Base-by-base conservation (phyloP, 202 grass and related monocot species). In the Tripidium arundinaceum region DNA sequence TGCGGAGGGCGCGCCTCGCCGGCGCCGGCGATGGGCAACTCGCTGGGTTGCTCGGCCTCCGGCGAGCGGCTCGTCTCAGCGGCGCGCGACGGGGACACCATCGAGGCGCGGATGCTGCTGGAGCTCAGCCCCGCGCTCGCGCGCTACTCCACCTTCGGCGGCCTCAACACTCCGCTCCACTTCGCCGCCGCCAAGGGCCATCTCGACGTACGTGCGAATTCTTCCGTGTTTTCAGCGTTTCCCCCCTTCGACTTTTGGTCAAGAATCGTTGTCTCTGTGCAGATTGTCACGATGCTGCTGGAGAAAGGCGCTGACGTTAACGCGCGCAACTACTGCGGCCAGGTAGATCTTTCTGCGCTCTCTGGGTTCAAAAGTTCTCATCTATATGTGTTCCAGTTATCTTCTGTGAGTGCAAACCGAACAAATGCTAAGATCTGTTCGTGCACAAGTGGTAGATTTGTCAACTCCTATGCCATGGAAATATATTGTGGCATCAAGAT, bases 121-220 rank as follows among this genome's bases (percentile, higher is more conserved):
- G n/a, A 92, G 83, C 82, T 97, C 62, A 97, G 89, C n/a, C n/a
- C n/a, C n/a, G n/a, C n/a, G n/a, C n/a, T n/a, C n/a, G n/a, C n/a
- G n/a, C n/a, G n/a, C 42, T 97, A 97, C 86, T 97, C 91, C 65
- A 97, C 94, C 65, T 94, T 94, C 72, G 89, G 94, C n/a, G 94
- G 94, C 37, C 91, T 97, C 78, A 97, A 97, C 67, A 87, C 91
- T 62, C 94, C 94, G 54, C 79, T 97, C 52, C 94, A 97, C 81
- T 97, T 97, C 70, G 94, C 94, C 45, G 86, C 91, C 28, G 85
- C 94, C 40, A 97, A 92, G 84, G 94, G 94, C n/a, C 94, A 97
- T 83, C 89, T 87, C 65, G 94, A 94, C 55, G 91, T 97, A 50
- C 33, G 62, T 80, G 42, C 72, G 40, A 0, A 59, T 46, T 34